Percentiles rank a stretch among this genome's conserved stretches.
phyloP scores from a whole-genome alignment of 2,329 filamentous ascomycete genomes.

The Diaporthe aspalathi region DNA sequence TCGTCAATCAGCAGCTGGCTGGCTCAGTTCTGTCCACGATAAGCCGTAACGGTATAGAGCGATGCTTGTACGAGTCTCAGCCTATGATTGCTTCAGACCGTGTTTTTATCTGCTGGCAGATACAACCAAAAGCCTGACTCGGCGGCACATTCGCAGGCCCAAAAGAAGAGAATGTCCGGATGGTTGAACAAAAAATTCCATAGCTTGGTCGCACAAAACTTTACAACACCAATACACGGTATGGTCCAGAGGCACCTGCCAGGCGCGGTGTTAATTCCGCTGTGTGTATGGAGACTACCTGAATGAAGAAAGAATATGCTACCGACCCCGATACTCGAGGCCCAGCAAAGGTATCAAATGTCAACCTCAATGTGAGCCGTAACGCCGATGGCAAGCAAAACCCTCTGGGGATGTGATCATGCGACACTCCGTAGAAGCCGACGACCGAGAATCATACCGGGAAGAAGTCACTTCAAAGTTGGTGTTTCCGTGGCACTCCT shows the following conservation, averaged over 20 bases:
- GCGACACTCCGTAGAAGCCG: conserved; percentile 1
- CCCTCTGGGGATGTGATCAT: not conserved
- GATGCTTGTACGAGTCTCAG: not conserved
- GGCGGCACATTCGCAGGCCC: not conserved
- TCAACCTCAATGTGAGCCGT: conserved; percentile 37
- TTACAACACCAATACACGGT: not conserved
- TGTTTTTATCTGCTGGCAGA: no score
- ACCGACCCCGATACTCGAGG: conserved; percentile 22
- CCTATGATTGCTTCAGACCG: not conserved
- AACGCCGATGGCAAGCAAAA: conserved; percentile 34
- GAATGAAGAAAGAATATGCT: conserved; percentile 8
- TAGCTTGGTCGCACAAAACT: no score
- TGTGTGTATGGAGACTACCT: conserved; percentile 14
- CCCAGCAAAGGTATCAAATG: conserved; percentile 44
- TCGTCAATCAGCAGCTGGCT: not conserved
- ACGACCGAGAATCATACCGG: conserved; percentile 6
- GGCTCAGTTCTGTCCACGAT: not conserved
- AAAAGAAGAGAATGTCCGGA: no score
- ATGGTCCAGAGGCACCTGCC: not conserved
- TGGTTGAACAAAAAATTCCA: not conserved
- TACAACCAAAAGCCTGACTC: not conserved
- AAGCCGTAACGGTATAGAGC: not conserved
- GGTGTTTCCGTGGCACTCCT: conserved; percentile 28
- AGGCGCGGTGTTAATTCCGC: not conserved
- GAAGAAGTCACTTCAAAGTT: conserved; percentile 6